Evolutionary conservation across 768 basidiomycete genomes (phyloP).

Genomic region (Kwoniella dendrophila): DNA sequence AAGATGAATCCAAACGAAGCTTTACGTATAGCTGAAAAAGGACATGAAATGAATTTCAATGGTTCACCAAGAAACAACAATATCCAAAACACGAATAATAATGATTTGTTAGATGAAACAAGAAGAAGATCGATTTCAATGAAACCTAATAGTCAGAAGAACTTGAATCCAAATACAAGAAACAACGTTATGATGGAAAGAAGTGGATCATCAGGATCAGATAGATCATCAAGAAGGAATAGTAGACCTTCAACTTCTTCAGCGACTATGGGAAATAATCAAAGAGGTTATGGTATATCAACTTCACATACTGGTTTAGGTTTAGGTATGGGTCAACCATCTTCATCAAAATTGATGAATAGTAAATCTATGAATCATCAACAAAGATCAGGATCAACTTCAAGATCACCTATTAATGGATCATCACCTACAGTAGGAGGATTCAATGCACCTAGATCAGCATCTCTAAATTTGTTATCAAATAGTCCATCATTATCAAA

Average conservation of each 20-base stretch:
- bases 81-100: too few relatives aligned
- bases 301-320: slow-evolving; percentile 18
- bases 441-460: slow-evolving; percentile 14
- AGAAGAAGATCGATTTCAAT: slow-evolving; percentile 20
- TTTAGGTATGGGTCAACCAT: slow-evolving; percentile 27
- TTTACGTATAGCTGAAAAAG: slow-evolving; percentile 39
- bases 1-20: slow-evolving; percentile 38
- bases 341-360: slow-evolving; percentile 1
- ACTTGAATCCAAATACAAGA: not conserved
- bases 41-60: slow-evolving; percentile 34
- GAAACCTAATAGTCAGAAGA: slow-evolving; percentile 9
- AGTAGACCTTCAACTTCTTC: slow-evolving; percentile 17
- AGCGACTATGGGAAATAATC: not conserved
- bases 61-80: too few relatives aligned
- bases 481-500: slow-evolving; percentile 12
- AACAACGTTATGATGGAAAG: not conserved
- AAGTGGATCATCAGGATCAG: slow-evolving; percentile 15
- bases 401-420: slow-evolving; percentile 4
- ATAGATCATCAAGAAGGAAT: slow-evolving; percentile 9
- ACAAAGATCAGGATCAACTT: slow-evolving; percentile 3
- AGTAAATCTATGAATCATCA: not conserved
- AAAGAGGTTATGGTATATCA: slow-evolving; percentile 12
- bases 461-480: slow-evolving; percentile 29
- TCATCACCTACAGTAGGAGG: not conserved
- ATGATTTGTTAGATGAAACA: too few relatives aligned